These are phyloP conservation scores for Termitomyces sp. DNA, from an alignment of 768 basidiomycete species.

Conservation along the genomic window DNA sequence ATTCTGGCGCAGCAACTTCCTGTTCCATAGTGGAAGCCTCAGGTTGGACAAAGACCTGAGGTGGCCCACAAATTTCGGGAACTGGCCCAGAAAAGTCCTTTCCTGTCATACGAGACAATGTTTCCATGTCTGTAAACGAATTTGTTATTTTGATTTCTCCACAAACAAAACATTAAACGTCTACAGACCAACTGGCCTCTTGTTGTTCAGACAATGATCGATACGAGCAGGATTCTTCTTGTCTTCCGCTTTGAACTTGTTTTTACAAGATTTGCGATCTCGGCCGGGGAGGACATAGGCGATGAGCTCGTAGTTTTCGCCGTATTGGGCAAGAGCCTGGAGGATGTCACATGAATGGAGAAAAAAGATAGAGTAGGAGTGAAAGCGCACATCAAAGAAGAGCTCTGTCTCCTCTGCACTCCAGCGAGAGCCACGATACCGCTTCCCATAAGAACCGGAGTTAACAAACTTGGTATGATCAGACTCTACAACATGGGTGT, in stretches of 20 bases:
- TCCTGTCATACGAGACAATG: constrained; percentile 74
- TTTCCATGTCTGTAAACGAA: constrained; percentile 54
- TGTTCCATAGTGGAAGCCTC: constrained; percentile 14
- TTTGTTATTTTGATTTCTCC: not conserved
- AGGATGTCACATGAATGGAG: constrained; percentile 1
- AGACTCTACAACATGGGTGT: constrained; percentile 77
- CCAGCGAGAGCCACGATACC: constrained; percentile 82
- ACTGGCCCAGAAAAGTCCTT: constrained; percentile 82
- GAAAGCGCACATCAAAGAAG: constrained; percentile 72
- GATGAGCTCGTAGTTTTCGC: constrained; percentile 91
- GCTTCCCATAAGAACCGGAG: constrained; percentile 75
- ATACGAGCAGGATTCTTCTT: constrained; percentile 75
- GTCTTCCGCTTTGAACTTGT: constrained; percentile 91
- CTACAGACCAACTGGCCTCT: constrained; percentile 69
- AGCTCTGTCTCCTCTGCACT: constrained; percentile 84
- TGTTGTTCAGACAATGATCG: constrained; percentile 68
- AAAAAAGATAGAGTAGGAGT: not conserved
- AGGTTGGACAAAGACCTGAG: constrained; percentile 22
- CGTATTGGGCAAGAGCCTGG: constrained; percentile 88
- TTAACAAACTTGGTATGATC: constrained; percentile 86
- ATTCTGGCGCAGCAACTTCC: constrained; percentile 3
- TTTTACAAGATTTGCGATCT: constrained; percentile 85
- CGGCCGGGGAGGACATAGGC: constrained; percentile 81
- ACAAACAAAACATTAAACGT: not conserved
- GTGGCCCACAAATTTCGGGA: constrained; percentile 54